Evolutionary conservation across 495 filamentous ascomycete species (phyloP).

Genomic region (Aspergillus nanangensis): DNA sequence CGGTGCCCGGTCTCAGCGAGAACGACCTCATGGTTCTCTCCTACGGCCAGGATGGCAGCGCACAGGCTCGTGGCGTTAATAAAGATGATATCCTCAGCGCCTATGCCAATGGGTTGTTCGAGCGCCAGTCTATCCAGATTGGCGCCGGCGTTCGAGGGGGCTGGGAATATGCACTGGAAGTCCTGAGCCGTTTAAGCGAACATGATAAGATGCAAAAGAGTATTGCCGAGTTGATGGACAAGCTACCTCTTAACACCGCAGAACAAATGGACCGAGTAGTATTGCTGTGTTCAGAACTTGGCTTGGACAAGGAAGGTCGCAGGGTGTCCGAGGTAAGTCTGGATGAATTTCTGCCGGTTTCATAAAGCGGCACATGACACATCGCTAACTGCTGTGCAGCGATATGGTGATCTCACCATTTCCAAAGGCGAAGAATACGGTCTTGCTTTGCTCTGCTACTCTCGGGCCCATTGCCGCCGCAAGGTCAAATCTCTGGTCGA

Average conservation of each 20-base stretch:
- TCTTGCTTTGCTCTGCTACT: conserved; percentile 78
- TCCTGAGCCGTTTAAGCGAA: conserved; percentile 71
- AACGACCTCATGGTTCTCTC: conserved; percentile 60
- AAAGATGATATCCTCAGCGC: conserved; percentile 70
- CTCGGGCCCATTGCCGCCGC: conserved; percentile 64
- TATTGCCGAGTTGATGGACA: conserved; percentile 59
- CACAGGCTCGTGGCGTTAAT: conserved; percentile 17
- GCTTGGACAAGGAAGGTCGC: conserved; percentile 65
- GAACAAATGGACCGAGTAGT: conserved; percentile 72
- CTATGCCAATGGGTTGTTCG: conserved; percentile 58
- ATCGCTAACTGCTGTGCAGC: conserved; percentile 39
- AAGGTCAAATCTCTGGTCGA: conserved; percentile 80
- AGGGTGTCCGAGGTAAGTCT: conserved; percentile 68
- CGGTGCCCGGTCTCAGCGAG: conserved; percentile 44
- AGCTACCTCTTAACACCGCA: conserved; percentile 59
- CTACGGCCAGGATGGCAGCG: conserved; percentile 36
- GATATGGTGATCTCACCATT: conserved; percentile 68
- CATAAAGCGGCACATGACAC: too few relatives aligned
- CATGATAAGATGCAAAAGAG: conserved; percentile 56
- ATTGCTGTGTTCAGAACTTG: conserved; percentile 61
- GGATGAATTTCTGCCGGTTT: too few relatives aligned
- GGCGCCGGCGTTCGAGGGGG: conserved; percentile 53
- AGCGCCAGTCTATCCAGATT: conserved; percentile 37
- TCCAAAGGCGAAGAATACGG: conserved; percentile 69
- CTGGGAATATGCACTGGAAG: conserved; percentile 80